These are phyloP conservation scores for Leucosporidium yakuticum DNA, from an alignment of 768 basidiomycete species.

Conservation along the genomic window DNA sequence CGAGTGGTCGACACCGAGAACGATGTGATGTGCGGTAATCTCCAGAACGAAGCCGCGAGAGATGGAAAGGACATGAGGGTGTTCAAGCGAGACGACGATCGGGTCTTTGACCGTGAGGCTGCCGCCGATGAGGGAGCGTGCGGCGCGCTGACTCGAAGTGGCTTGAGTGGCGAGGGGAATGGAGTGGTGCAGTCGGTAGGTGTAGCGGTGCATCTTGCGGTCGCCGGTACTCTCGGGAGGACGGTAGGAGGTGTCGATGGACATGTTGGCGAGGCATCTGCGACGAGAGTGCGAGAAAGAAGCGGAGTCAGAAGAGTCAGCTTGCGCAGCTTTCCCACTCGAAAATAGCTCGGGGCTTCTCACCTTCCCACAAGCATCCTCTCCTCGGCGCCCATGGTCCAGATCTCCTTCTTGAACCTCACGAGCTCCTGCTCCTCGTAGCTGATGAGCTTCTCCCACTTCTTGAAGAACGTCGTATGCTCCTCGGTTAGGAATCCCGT, in stretches of 20 bases:
- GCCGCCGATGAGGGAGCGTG: constrained; percentile 60
- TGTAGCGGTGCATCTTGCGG: constrained; percentile 65
- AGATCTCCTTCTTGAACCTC: constrained; percentile 81
- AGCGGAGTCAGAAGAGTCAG: neutral
- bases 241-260: constrained; percentile 46
- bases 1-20: constrained; percentile 73
- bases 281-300: fast-evolving
- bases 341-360: constrained; percentile 6
- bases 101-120: constrained; percentile 75
- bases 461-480: constrained; percentile 73
- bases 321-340: neutral
- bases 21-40: constrained; percentile 58
- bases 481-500: constrained; percentile 67
- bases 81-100: constrained; percentile 74
- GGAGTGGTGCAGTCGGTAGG: constrained; percentile 58
- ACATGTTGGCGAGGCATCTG: constrained; percentile 73
- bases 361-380: constrained; percentile 69
- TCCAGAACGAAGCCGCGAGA: constrained; percentile 75
- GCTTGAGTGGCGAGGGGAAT: constrained; percentile 20
- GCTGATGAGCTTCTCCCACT: constrained; percentile 81
- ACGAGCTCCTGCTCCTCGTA: constrained; percentile 80
- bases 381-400: constrained; percentile 78
- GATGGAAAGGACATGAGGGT: constrained; percentile 71
- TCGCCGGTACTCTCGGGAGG: neutral
- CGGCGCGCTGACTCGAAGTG: constrained; percentile 19